Base-by-base conservation (phyloP, 371 early-diverging fungal genomes). In the Syncephalis plumigaleata region DNA sequence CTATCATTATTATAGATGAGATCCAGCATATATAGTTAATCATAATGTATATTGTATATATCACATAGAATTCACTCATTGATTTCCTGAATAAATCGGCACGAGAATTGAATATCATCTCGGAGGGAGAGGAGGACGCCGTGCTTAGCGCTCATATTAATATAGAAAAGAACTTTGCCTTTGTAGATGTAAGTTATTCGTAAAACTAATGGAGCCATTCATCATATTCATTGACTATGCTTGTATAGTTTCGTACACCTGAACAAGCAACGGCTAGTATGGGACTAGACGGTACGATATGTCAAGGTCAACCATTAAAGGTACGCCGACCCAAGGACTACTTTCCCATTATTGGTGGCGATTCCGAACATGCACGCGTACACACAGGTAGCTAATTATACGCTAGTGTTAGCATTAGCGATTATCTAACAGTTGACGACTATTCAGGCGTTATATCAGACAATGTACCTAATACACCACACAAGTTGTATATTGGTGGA, bases 241-340 rank as follows among this genome's bases (percentile, higher is more conserved):
- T 31, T 31, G 4, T 31, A 31, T 31, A 87, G 83, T 87, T 94
- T 60, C 73, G 85, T 40, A 70, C 81, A 8, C 71, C 85, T 3
- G 89, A 91, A 44, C 88, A 92, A 66, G 90, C 92, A 2, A 85
- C 91, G 0, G 67, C 73, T 9, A 91, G 85, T 1, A 82, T 94
- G 85, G 75, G 84, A 8, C 73, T 93, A 55, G 98, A 97, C 54
- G 95, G 95, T 18, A 77, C 86, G 48, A 64, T 70, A 36, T 94
- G 83, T 62, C 73, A 79, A 52, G 78, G 75, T n/a, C 80, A 86
- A 53, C 66, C 75, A 42, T 63, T 97, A 37, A 89, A 87, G 56
- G 81, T 95, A 50, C 85, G 94, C 38, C 73, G 96, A 43, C 95
- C 97, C 20, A 93, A 92, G 57, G 93, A 95, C 55, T 95, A 93